Percentiles rank a stretch among this genome's conserved stretches.
These are phyloP conservation scores for Bacidia rubella DNA, from an alignment of 495 filamentous ascomycete species.

Conservation along the genomic window DNA sequence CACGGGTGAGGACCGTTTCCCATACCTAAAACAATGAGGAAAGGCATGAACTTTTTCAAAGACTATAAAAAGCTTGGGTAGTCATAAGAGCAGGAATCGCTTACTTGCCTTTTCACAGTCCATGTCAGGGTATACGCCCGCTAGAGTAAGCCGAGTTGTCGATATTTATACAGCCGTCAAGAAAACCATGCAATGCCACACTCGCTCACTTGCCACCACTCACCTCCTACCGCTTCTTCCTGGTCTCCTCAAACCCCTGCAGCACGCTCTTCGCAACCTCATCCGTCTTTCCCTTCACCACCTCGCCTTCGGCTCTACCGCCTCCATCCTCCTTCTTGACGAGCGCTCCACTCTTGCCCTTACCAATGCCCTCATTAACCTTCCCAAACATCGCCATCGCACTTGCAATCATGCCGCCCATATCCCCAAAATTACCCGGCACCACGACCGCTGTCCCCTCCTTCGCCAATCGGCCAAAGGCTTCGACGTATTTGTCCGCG, in stretches of 20 bases:
- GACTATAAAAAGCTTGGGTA: no score
- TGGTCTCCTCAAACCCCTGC: slow-evolving; percentile 39
- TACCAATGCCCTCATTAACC: slow-evolving; percentile 72
- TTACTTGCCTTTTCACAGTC: no score
- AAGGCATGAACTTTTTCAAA: no score
- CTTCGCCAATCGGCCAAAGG: slow-evolving; percentile 80
- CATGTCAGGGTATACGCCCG: neutral
- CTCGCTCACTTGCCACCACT: neutral
- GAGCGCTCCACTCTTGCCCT: slow-evolving; percentile 33
- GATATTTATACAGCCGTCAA: neutral
- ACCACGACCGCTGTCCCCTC: slow-evolving; percentile 91
- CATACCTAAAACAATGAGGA: no score
- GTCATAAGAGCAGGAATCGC: no score
- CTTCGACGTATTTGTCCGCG: slow-evolving; percentile 96
- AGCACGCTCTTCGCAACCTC: slow-evolving; percentile 38
- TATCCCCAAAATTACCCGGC: slow-evolving; percentile 93
- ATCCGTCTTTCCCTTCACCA: slow-evolving; percentile 18
- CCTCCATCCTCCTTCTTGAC: slow-evolving; percentile 2
- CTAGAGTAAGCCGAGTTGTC: neutral
- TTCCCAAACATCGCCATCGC: slow-evolving; percentile 94
- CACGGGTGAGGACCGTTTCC: no score
- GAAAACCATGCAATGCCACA: no score
- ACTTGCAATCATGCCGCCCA: slow-evolving; percentile 92
- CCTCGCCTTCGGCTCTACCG: slow-evolving; percentile 12
- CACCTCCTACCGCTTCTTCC: slow-evolving; percentile 25